Base-by-base conservation (phyloP, 2,329 filamentous ascomycete species). In the Metarhizium humberi region DNA sequence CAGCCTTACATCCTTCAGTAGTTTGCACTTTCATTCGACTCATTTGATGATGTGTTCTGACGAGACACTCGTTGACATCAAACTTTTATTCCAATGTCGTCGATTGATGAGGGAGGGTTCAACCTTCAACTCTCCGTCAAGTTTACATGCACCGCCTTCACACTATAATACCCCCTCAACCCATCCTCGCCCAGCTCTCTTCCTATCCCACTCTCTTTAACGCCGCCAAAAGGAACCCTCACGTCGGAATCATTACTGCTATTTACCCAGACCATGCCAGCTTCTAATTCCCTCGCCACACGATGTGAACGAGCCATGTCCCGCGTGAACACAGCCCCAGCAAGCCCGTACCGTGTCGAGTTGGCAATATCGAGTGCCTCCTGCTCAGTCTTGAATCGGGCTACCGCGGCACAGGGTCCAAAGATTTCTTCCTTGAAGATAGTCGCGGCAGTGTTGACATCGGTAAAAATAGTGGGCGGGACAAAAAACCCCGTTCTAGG, bases 261-360 rank as follows among this genome's bases (percentile, higher is more conserved):
- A 53, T 73, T 73, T 46, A 73, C 65, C 71, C 71, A 73, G 11
- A 73, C 69, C 68, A 71, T 73, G n/a, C 80, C 80, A 3, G 78
- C 75, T 64, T 82, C 77, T 46, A 83, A 72, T 25, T 76, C 78
- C 55, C 75, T 74, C 46, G 75, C 71, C 32, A 73, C 63, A 30
- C 64, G 63, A 55, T 73, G 69, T 18, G 70, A 71, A 54, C 65
- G 63, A 47, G 59, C 73, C 54, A 82, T 71, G 59, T 82, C 72
- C 57, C 73, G 68, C 0, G 79, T 82, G 59, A 83, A 84, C 1
- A 84, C 68, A 0, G 80, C 76, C 3, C 74, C 74, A 4, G 78
- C 79, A 1, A 83, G 71, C 4, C 79, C 80, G 61, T 82, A 82
- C 2, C 70, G 75, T 0, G 75, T 76, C 56, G 78, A 60, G 58